Evolutionary conservation across 176 grass and related monocot species (phyloP), one percentile per base, ranked within the genome.

Genomic region (Elymus sibiricus): DNA sequence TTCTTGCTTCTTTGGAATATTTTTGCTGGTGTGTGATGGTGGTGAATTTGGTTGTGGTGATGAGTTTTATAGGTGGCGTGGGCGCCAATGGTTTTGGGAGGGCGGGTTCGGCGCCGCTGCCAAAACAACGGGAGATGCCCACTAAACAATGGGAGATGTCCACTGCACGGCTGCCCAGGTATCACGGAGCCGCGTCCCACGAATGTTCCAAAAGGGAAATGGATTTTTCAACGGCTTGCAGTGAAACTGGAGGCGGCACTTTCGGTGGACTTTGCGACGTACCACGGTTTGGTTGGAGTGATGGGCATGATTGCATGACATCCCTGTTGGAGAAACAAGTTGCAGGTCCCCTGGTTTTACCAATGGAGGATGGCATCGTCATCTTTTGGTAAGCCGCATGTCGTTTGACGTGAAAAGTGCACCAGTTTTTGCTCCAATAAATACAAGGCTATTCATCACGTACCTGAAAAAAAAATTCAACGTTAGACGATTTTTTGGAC

Each of bases 1-100:
- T 56, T 56, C 53, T 56, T 56, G 47, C 7, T 9, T 56, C 25
- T 2, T 24, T 22, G 65, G 25, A 21, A 24, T 79, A 43, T 79
- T 40, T 17, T 40, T 19, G 51, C 17, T 55, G 6, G 17, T 9
- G 53, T 56, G 53, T 22, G 17, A 55, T 56, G 17, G 0, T 56
- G 53, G 14, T 17, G 47, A 46, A 2, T 6, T 37, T 22, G 53
- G 17, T 21, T 2, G 7, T 0, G 53, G 7, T 19, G 53, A 22
- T 56, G 53, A 0, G 58, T 53, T 87, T 81, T 87, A 82, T 87
- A 66, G 7, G 11, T 55, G 58, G 31, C 13, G 39, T 51, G 58
- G 82, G 87, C 88, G 87, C 82, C 82, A 16, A 15, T 34, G 46
- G 88, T 89, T 89, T 89, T 85, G 32, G 68, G 25, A 70, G 9